These are phyloP conservation scores for Drechslera avenae DNA, from an alignment of 2,329 filamentous ascomycete species.

Conservation along the genomic window DNA sequence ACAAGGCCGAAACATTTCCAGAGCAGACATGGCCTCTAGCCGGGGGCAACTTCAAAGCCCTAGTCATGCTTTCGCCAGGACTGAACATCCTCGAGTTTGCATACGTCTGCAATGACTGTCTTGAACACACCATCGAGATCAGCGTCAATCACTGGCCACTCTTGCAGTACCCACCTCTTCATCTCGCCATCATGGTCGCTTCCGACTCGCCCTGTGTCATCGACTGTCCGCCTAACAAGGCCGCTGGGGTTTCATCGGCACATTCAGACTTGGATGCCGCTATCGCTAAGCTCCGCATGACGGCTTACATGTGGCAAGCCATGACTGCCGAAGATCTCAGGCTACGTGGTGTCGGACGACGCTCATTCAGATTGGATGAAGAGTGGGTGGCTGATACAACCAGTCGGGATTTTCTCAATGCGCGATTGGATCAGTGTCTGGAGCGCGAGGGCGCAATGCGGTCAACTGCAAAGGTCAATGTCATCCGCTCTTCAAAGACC, in stretches of 20 bases:
- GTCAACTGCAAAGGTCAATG: conserved; percentile 35
- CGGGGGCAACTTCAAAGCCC: conserved; percentile 40
- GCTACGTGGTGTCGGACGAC: conserved; percentile 30
- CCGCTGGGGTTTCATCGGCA: conserved; percentile 28
- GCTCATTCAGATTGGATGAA: conserved; percentile 41
- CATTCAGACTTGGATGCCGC: conserved; percentile 38
- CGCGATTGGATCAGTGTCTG: conserved; percentile 13
- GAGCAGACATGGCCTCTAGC: conserved; percentile 43
- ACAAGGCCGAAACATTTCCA: conserved; percentile 29
- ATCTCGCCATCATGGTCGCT: conserved; percentile 42
- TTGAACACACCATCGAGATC: conserved; percentile 14
- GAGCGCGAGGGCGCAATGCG: conserved; percentile 26
- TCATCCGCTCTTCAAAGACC: conserved; percentile 33
- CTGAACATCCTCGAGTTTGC: conserved; percentile 28
- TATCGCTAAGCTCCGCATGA: conserved; percentile 41
- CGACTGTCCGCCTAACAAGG: conserved; percentile 38
- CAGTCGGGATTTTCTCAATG: conserved; percentile 28
- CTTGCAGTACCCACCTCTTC: conserved; percentile 40
- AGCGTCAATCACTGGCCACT: conserved; percentile 37
- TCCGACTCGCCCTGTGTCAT: conserved; percentile 40
- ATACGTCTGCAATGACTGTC: conserved; percentile 27
- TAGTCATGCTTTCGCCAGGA: conserved; percentile 39
- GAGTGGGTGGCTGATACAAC: conserved; percentile 36
- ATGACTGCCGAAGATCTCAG: conserved; percentile 42
- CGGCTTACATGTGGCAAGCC: conserved; percentile 46